Base-by-base conservation (phyloP, 116 monocot species). In the Papilionanthe hybrid region DNA sequence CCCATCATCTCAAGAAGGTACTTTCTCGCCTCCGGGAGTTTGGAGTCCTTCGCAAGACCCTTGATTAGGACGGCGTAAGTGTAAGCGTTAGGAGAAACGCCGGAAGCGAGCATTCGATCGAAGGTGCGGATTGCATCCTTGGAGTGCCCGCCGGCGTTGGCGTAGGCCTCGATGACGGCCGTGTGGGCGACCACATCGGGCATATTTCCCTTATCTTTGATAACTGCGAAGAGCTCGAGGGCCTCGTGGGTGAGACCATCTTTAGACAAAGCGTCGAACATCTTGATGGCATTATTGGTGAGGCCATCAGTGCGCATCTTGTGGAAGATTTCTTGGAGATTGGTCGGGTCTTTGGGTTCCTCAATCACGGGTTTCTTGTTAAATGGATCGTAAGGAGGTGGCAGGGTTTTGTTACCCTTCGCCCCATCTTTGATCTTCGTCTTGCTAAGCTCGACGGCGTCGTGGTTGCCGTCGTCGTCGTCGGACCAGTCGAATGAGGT, bases 121-220 rank as follows among this genome's bases (percentile, higher is more conserved):
- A 83, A 98, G 20, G 90, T 88, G 78, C 86, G 85, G 18, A 98
- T 15, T 4, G 86, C 91, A 4, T 98, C 87, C 82, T 90, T 88
- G 76, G 88, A 93, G 72, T 93, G 94, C 9, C 85, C 84, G 55
- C 91, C 93, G 10, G 98, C 92, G 73, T 90, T 89, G 85, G 89
- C 88, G 56, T 98, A 98, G 77, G 94, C 94, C 79, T 94, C 94
- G 79, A 94, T 76, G 55, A 94, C 94, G 65, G 98, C 98, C 20
- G 94, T 98, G 86, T 98, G 98, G 72, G 94, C 98, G 74, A 98
- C 94, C 43, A 98, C 98, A 79, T 98, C 98, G 22, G 98, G 98
- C 93, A 98, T 98, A 56, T 79, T 18, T 58, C 87, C 90, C 82
- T 92, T 93, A 83, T 94, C 93, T 81, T 98, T 98, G 87, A 98